These are phyloP conservation scores for Candida pseudoglaebosa DNA, from an alignment of 805 yeast species.

Conservation along the genomic window DNA sequence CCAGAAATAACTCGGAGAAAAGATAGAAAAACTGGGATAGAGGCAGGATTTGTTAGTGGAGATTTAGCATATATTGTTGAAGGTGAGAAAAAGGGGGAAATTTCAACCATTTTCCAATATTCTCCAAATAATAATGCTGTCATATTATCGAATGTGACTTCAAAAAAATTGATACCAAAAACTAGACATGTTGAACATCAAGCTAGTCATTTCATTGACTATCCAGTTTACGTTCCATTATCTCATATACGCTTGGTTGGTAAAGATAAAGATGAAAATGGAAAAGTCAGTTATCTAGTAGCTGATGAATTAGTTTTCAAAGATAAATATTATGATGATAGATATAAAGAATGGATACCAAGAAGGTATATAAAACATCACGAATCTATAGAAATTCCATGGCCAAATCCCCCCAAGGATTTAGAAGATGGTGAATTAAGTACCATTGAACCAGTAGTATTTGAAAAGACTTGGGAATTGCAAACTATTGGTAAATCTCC, in stretches of 20 bases:
- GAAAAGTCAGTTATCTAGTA: constrained; percentile 65
- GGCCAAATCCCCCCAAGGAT: constrained; percentile 70
- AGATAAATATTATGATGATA: constrained; percentile 70
- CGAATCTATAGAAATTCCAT: constrained; percentile 71
- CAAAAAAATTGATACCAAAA: constrained; percentile 65
- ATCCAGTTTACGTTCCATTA: constrained; percentile 60
- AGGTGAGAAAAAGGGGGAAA: constrained; percentile 72
- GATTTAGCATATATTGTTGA: constrained; percentile 70
- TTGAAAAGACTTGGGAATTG: constrained; percentile 72
- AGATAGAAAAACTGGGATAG: constrained; percentile 40
- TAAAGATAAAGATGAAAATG: constrained; percentile 64
- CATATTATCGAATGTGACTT: constrained; percentile 65
- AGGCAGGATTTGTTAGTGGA: constrained; percentile 64
- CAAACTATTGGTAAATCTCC: constrained; percentile 64
- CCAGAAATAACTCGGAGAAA: constrained; percentile 17
- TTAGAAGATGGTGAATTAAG: constrained; percentile 54
- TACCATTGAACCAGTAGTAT: constrained; percentile 53
- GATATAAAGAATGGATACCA: constrained; percentile 70
- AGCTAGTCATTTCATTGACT: constrained; percentile 63
- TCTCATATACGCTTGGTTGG: constrained; percentile 72
- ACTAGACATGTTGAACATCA: constrained; percentile 71
- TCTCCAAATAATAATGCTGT: constrained; percentile 59
- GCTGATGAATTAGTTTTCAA: constrained; percentile 68
- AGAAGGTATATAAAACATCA: constrained; percentile 72
- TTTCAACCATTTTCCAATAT: constrained; percentile 62